Conservation (phyloP, 805 yeast genomes). For the Ogataea sp. region DNA sequence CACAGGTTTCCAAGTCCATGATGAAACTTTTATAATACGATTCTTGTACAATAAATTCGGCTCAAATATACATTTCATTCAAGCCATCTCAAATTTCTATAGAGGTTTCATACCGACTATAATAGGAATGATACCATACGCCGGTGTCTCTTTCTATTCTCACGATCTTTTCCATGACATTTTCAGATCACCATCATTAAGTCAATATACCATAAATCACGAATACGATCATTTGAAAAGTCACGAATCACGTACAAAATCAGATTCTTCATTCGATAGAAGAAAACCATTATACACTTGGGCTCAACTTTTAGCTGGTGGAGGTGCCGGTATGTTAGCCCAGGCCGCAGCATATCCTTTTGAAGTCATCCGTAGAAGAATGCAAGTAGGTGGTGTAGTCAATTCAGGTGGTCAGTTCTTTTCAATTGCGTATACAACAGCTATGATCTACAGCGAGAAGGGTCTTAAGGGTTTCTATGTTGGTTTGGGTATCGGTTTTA, state of each 20-base stretch:
- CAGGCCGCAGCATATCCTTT: constrained; percentile 97
- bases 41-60: constrained; percentile 24
- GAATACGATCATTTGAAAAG: not conserved
- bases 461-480: constrained; percentile 89
- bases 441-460: constrained; percentile 54
- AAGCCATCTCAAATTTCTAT: constrained; percentile 63
- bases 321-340: constrained; percentile 89
- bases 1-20: constrained; percentile 21
- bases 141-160: constrained; percentile 93
- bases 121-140: constrained; percentile 94
- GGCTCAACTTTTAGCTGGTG: constrained; percentile 94
- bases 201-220: constrained; percentile 38
- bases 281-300: constrained; percentile 72
- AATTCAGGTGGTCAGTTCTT: constrained; percentile 48
- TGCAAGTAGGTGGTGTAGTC: constrained; percentile 88
- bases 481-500: constrained; percentile 90
- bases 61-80: constrained; percentile 24
- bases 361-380: constrained; percentile 87
- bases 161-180: constrained; percentile 89
- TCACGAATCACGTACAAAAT: constrained; percentile 8
- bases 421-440: constrained; percentile 46
- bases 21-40: constrained; percentile 22
- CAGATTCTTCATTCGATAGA: constrained; percentile 30
- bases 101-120: constrained; percentile 93
- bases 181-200: constrained; percentile 52